phyloP scores from a whole-genome alignment of 768 basidiomycete genomes.

The Heimioporus sp. region DNA sequence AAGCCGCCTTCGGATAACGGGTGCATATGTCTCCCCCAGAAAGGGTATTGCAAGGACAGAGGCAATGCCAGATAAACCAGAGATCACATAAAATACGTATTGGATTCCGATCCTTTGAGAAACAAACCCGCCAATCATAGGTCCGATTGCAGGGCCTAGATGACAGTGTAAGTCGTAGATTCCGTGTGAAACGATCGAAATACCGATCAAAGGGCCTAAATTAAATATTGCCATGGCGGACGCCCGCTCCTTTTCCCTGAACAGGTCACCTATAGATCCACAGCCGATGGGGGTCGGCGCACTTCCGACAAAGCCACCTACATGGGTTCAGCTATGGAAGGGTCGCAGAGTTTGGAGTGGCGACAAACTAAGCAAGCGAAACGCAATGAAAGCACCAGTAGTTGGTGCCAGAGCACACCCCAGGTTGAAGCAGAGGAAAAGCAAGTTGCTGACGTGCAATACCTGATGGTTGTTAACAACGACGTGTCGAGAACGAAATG shows the following conservation, averaged over 20 bases:
- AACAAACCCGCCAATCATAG: slow-evolving; percentile 66
- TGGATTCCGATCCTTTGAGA: slow-evolving; percentile 55
- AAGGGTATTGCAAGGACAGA: slow-evolving; percentile 55
- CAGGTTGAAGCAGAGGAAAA: slow-evolving; percentile 61
- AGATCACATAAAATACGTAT: slow-evolving; percentile 58
- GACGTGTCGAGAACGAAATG: neutral
- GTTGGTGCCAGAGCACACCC: slow-evolving; percentile 70
- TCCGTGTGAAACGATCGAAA: neutral
- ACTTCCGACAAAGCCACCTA: slow-evolving; percentile 64
- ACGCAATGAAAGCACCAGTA: slow-evolving; percentile 51
- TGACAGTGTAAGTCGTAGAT: slow-evolving; percentile 6
- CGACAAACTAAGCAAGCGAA: slow-evolving; percentile 65
- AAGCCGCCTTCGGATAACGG: slow-evolving; percentile 56
- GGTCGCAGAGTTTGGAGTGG: neutral
- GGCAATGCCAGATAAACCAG: slow-evolving; percentile 42
- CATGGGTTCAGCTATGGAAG: neutral
- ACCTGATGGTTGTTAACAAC: slow-evolving; percentile 38
- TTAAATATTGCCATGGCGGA: slow-evolving; percentile 70
- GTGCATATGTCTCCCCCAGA: slow-evolving; percentile 74
- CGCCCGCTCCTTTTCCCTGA: slow-evolving; percentile 57
- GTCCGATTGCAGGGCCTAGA: slow-evolving; percentile 51
- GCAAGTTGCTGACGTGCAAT: slow-evolving; percentile 57
- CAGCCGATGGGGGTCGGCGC: slow-evolving; percentile 66
- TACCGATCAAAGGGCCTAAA: slow-evolving; percentile 62
- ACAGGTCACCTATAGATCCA: slow-evolving; percentile 65